Percentiles rank a stretch among this genome's conserved stretches.
Conservation (phyloP, 768 basidiomycete genomes). For the Boletus eberwhitei region DNA sequence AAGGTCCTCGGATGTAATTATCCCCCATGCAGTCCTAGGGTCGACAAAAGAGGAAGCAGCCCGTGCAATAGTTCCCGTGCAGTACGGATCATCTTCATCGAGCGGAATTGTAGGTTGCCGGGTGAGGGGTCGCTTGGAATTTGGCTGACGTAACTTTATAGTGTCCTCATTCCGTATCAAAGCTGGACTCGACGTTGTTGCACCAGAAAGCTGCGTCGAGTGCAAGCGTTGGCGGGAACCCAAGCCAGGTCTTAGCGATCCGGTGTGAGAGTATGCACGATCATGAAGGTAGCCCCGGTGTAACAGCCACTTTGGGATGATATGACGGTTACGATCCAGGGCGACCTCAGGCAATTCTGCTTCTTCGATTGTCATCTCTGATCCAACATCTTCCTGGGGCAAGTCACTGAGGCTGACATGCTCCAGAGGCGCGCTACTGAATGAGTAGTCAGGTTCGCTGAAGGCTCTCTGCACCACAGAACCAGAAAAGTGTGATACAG, state of each 20-base stretch:
- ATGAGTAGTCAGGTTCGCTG: constrained; percentile 22
- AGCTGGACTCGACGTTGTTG: constrained; percentile 70
- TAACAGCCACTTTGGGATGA: constrained; percentile 92
- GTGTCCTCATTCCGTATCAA: constrained; percentile 40
- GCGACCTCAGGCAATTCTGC: constrained; percentile 93
- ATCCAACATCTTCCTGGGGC: constrained; percentile 32
- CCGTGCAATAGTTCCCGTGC: constrained; percentile 35
- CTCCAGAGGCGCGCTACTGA: constrained; percentile 1
- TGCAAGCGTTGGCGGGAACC: constrained; percentile 37
- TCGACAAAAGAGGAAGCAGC: constrained; percentile 28
- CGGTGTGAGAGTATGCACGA: constrained; percentile 45
- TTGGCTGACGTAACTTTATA: constrained; percentile 2
- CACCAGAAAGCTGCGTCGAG: constrained; percentile 44
- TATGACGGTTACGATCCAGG: constrained; percentile 91
- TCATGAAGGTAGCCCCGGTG: constrained; percentile 46
- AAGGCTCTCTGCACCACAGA: constrained; percentile 29
- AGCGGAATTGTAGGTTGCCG: constrained; percentile 37
- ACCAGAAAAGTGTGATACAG: constrained; percentile 22
- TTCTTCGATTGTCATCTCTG: constrained; percentile 52
- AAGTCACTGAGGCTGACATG: background rate
- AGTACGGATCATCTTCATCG: constrained; percentile 44
- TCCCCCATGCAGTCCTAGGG: constrained; percentile 16
- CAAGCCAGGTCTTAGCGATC: constrained; percentile 26
- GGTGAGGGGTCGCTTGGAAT: constrained; percentile 39
- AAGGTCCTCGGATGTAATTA: constrained; percentile 26